Evolutionary conservation across 192 early-diverging fungal genomes (phyloP).

Genomic region (Obelidium mucronatum): DNA sequence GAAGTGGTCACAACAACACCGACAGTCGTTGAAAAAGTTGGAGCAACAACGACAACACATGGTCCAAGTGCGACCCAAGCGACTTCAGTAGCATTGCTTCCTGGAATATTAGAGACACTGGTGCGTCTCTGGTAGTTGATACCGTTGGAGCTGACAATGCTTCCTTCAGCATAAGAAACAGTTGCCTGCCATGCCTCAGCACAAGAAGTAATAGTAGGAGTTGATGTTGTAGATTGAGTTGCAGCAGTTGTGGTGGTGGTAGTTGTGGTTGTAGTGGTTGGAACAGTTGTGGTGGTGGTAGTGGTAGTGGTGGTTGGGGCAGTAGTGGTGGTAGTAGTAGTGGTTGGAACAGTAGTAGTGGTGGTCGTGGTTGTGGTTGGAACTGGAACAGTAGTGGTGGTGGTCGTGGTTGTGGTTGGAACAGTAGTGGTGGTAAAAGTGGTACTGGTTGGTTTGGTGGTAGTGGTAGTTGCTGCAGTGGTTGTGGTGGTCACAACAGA

Average conservation of each 20-base stretch:
- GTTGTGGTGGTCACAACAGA: neutral
- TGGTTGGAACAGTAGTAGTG: neutral
- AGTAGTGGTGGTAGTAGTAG: neutral
- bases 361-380: neutral
- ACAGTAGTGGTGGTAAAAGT: neutral
- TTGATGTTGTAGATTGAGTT: neutral
- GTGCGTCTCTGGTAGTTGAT: too few relatives aligned
- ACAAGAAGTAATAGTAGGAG: too few relatives aligned
- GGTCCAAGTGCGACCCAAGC: too few relatives aligned
- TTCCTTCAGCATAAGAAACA: neutral
- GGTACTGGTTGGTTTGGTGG: neutral
- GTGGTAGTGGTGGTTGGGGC: neutral
- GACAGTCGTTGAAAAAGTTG: too few relatives aligned
- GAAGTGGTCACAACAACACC: too few relatives aligned
- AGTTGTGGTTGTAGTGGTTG: neutral
- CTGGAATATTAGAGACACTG: too few relatives aligned
- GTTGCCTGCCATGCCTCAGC: too few relatives aligned
- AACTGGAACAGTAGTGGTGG: neutral
- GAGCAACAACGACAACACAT: too few relatives aligned
- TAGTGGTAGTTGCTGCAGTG: neutral
- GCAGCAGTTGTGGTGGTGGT: neutral
- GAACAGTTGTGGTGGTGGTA: neutral
- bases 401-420: neutral
- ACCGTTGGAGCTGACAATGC: too few relatives aligned
- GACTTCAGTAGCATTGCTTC: too few relatives aligned